Conservation (phyloP, 1,284 basidiomycete species). For the Wolfiporia cocos region DNA sequence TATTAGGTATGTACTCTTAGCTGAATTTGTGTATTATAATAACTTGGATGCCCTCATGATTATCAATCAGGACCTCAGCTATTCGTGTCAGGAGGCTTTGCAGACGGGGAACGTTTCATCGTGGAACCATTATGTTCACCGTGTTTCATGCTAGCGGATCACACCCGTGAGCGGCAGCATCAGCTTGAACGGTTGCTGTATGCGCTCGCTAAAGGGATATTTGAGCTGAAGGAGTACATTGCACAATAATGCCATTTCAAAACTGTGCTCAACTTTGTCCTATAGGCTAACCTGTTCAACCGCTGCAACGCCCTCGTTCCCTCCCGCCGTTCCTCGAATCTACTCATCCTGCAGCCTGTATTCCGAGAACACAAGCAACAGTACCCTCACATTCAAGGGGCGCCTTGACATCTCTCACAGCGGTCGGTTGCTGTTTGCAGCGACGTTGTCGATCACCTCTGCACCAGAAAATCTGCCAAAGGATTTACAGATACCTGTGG, state of each 20-base stretch:
- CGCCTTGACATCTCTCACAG: background rate
- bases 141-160: background rate
- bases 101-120: background rate
- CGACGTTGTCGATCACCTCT: background rate
- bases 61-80: background rate
- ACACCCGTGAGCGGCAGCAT: background rate
- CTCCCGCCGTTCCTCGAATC: background rate
- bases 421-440: background rate
- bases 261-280: background rate
- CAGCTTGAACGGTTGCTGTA: background rate
- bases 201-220: background rate
- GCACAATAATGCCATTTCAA: background rate
- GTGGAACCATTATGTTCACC: background rate
- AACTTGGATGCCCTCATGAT: background rate
- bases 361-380: background rate
- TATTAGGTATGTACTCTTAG: background rate
- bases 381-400: background rate
- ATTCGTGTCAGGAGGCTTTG: background rate
- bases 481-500: background rate
- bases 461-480: background rate
- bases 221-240: background rate
- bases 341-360: background rate
- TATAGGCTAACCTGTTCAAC: background rate
- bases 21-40: background rate
- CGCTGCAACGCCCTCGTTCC: background rate